Percentiles rank a stretch among this genome's conserved stretches.
Evolutionary conservation across 2,329 filamentous ascomycete species (phyloP).

Genomic region (Geosmithia putterillii): DNA sequence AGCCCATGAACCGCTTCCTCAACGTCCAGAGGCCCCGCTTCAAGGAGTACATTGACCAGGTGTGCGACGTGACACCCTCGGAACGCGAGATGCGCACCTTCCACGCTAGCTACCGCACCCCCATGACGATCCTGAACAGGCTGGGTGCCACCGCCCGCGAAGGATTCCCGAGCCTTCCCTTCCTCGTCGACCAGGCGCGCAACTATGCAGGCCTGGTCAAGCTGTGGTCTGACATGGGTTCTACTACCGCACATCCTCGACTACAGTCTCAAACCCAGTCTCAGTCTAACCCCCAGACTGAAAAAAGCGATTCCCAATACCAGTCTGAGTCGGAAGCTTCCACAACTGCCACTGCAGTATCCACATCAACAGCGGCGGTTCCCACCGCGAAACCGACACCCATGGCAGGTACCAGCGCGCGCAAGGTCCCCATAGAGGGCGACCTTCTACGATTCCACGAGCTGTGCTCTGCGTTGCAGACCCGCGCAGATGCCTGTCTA

Average conservation of each 20-base stretch:
- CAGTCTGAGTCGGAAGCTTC: too few species aligned
- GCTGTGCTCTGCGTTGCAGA: slow-evolving; percentile 36
- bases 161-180: slow-evolving; percentile 86
- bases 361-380: not conserved
- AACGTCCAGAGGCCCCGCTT: slow-evolving; percentile 64
- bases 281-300: too few species aligned
- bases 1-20: slow-evolving; percentile 90
- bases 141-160: slow-evolving; percentile 72
- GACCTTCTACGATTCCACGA: slow-evolving; percentile 41
- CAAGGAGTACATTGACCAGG: slow-evolving; percentile 74
- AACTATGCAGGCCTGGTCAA: slow-evolving; percentile 77
- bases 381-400: too few species aligned
- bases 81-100: slow-evolving; percentile 53
- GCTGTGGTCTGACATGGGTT: slow-evolving; percentile 54
- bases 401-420: not conserved
- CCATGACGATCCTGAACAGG: slow-evolving; percentile 76
- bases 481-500: slow-evolving; percentile 37
- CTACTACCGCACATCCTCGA: not conserved
- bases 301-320: too few species aligned
- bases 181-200: slow-evolving; percentile 78
- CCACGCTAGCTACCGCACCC: slow-evolving; percentile 82
- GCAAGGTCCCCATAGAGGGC: slow-evolving; percentile 22
- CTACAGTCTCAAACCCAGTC: not conserved
- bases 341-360: too few species aligned
- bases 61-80: slow-evolving; percentile 65